A percentile compares a stretch with the other conserved stretches of the same genome.
These are phyloP conservation scores for Syzygium aqueum DNA, from an alignment of 345 rosid species.

Conservation along the genomic window DNA sequence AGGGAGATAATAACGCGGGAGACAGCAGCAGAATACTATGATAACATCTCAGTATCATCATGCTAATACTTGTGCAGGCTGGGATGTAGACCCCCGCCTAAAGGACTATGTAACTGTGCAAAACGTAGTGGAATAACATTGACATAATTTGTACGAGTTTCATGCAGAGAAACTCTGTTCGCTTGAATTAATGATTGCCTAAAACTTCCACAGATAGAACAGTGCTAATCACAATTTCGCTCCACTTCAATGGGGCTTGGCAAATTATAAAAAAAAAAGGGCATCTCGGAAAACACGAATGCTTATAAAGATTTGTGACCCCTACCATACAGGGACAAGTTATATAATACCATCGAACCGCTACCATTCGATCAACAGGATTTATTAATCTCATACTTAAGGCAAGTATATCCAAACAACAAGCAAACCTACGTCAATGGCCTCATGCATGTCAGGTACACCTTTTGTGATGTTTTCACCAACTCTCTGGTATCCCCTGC, in stretches of 20 bases:
- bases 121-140: background rate
- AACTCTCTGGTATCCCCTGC: slow-evolving; percentile 83
- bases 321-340: background rate
- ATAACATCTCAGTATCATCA: background rate
- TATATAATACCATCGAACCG: background rate
- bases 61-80: background rate
- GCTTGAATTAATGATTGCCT: background rate
- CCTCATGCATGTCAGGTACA: slow-evolving; percentile 70
- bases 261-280: background rate
- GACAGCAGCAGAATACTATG: background rate
- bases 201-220: background rate
- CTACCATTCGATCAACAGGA: background rate
- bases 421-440: slow-evolving; percentile 52
- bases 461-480: slow-evolving; percentile 85
- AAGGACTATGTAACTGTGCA: background rate
- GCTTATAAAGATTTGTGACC: background rate
- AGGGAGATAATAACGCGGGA: background rate
- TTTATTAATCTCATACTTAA: background rate
- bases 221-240: background rate
- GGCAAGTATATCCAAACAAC: background rate
- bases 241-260: background rate
- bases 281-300: background rate
- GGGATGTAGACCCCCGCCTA: background rate
- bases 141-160: background rate
- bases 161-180: background rate